phyloP scores from a whole-genome alignment of 345 rosid species.

The Kernera saxatilis region DNA sequence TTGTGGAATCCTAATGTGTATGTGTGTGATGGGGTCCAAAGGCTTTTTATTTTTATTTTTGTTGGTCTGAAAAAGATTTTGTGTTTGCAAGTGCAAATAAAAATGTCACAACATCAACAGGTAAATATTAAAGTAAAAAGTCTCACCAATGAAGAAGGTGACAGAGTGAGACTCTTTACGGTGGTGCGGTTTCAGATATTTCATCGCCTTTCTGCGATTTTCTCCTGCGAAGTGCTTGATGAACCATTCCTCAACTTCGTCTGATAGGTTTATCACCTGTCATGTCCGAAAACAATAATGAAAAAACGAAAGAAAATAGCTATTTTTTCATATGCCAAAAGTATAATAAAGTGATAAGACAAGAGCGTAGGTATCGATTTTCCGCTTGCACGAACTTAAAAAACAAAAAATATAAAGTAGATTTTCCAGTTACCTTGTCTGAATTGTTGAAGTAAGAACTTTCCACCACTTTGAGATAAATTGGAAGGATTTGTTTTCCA shows the following conservation, averaged over 20 bases:
- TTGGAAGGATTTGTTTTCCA: slow-evolving; percentile 83
- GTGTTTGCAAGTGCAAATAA: slow-evolving; percentile 12
- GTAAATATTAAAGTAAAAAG: neutral
- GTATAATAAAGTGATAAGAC: slow-evolving; percentile 16
- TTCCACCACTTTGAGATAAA: slow-evolving; percentile 89
- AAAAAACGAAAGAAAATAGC: neutral
- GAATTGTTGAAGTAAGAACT: slow-evolving; percentile 93
- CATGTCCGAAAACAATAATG: slow-evolving; percentile 28
- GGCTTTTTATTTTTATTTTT: neutral
- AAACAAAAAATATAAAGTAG: neutral
- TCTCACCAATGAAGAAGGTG: slow-evolving; percentile 93
- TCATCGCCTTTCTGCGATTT: slow-evolving; percentile 82
- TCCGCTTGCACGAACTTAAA: slow-evolving; percentile 23
- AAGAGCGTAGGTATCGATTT: slow-evolving; percentile 17
- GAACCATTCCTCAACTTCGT: slow-evolving; percentile 87
- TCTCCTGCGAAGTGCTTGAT: slow-evolving; percentile 76
- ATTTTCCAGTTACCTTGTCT: slow-evolving; percentile 56
- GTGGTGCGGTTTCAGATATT: slow-evolving; percentile 81
- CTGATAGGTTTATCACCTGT: slow-evolving; percentile 80
- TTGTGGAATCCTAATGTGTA: slow-evolving; percentile 33
- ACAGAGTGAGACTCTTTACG: slow-evolving; percentile 75
- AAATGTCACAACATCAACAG: slow-evolving; percentile 20
- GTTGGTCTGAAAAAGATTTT: slow-evolving; percentile 9
- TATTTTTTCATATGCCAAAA: slow-evolving; percentile 1
- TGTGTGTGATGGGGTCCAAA: slow-evolving; percentile 32